Evolutionary conservation across 2,329 filamentous ascomycete genomes (phyloP).

Genomic region (Cadophora malorum): DNA sequence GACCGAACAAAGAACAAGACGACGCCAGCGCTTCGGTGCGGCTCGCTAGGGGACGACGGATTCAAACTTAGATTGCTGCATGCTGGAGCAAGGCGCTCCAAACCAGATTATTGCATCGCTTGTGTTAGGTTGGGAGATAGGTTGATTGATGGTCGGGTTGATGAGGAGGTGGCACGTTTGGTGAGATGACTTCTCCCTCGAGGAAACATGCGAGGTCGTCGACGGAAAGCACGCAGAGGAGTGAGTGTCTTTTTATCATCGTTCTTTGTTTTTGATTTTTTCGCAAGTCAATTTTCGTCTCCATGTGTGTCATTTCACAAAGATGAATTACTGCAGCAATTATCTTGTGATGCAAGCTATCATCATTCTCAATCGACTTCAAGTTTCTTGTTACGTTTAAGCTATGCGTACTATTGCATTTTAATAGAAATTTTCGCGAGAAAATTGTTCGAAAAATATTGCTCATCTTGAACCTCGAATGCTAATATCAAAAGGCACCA

Average conservation of each 20-base stretch:
- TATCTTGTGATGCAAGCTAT: background rate
- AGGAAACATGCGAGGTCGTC: constrained; percentile 17
- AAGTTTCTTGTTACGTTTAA: background rate
- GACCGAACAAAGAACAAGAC: constrained; percentile 1
- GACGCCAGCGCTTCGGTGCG: background rate
- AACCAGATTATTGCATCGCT: background rate
- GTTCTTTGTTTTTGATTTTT: background rate
- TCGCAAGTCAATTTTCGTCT: background rate
- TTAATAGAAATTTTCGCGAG: background rate
- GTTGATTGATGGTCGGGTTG: background rate
- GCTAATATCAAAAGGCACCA: constrained; percentile 9
- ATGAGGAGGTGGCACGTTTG: constrained; percentile 2
- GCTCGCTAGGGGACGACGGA: background rate
- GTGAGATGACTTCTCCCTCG: constrained; percentile 12
- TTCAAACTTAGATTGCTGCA: background rate
- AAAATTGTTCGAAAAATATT: background rate
- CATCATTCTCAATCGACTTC: too few relatives aligned
- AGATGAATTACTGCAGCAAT: background rate
- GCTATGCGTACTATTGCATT: background rate
- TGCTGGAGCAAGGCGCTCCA: too few relatives aligned
- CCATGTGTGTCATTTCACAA: background rate
- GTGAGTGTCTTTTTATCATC: background rate
- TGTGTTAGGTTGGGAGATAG: background rate
- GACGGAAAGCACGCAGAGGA: constrained; percentile 12
- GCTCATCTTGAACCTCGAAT: too few relatives aligned